Percentiles rank a stretch among this genome's conserved stretches.
These are phyloP conservation scores for Ogataea sp. DNA, from an alignment of 805 yeast genomes.

Conservation along the genomic window DNA sequence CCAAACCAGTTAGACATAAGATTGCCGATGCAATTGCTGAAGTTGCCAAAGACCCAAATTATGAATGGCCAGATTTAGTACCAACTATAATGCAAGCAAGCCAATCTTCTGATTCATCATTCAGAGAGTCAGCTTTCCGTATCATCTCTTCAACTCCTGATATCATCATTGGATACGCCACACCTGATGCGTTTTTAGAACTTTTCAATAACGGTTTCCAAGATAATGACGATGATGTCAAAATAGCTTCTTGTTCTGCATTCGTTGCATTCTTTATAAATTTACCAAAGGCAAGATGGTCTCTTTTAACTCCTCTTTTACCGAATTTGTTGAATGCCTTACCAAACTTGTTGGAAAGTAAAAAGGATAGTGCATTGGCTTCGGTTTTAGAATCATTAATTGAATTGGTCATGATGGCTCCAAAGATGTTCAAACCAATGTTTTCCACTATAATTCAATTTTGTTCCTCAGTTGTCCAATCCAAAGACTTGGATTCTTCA, in stretches of 20 bases:
- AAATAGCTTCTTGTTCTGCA: conserved; percentile 87
- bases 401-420: conserved; percentile 88
- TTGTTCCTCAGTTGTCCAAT: conserved; percentile 74
- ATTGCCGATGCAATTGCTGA: conserved; percentile 92
- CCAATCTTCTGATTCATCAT: conserved; percentile 31
- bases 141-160: conserved; percentile 81
- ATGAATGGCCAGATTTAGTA: conserved; percentile 71
- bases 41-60: conserved; percentile 62
- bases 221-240: conserved; percentile 72
- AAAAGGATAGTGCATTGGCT: conserved; percentile 75
- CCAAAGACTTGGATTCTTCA: conserved; percentile 67
- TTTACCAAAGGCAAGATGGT: conserved; percentile 75
- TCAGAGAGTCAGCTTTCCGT: conserved; percentile 88
- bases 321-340: conserved; percentile 82
- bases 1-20: conserved; percentile 81
- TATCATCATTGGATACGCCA: conserved; percentile 38
- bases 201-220: conserved; percentile 76
- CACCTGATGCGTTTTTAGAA: conserved; percentile 41
- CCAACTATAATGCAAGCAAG: conserved; percentile 69
- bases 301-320: conserved; percentile 62
- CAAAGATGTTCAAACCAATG: conserved; percentile 88
- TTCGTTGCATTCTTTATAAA: conserved; percentile 84
- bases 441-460: conserved; percentile 84
- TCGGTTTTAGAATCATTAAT: conserved; percentile 84
- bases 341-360: conserved; percentile 73